Evolutionary conservation across 176 grass and related monocot species (phyloP).

Genomic region (Guadua angustifolia): DNA sequence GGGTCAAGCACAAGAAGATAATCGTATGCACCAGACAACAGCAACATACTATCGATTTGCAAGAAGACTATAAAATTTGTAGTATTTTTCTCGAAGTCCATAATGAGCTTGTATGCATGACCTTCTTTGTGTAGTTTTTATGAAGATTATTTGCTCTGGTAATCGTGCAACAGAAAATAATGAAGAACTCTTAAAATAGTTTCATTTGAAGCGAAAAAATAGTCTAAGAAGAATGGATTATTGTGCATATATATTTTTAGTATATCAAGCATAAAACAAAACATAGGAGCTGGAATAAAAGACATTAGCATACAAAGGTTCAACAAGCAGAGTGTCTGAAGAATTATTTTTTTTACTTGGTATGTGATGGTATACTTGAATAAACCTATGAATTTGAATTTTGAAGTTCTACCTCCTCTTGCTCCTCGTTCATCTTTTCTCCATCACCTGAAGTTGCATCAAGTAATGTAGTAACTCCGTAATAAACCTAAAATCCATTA

Average conservation of each 20-base stretch:
- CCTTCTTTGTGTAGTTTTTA: neutral
- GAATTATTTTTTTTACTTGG: neutral
- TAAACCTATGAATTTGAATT: slow-evolving; percentile 8
- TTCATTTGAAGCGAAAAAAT: neutral
- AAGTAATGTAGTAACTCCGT: slow-evolving; percentile 91
- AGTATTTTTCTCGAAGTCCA: neutral
- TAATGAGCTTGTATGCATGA: neutral
- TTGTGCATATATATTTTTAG: neutral
- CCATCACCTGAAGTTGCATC: slow-evolving; percentile 86
- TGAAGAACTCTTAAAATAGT: neutral
- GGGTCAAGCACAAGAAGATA: neutral
- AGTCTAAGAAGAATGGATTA: neutral
- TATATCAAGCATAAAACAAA: slow-evolving; percentile 11
- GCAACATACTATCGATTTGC: neutral
- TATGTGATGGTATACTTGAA: slow-evolving; percentile 1
- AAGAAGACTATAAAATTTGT: neutral
- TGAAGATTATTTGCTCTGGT: slow-evolving; percentile 18
- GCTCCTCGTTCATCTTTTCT: slow-evolving; percentile 88
- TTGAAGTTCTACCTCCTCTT: slow-evolving; percentile 73
- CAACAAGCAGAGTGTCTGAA: neutral
- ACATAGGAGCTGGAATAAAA: neutral
- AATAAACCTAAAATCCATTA: slow-evolving; percentile 76
- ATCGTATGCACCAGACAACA: neutral
- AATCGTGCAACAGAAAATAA: neutral
- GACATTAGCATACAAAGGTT: neutral